Base-by-base conservation (phyloP, 495 filamentous ascomycete species). In the Podospora pseudopauciseta region DNA sequence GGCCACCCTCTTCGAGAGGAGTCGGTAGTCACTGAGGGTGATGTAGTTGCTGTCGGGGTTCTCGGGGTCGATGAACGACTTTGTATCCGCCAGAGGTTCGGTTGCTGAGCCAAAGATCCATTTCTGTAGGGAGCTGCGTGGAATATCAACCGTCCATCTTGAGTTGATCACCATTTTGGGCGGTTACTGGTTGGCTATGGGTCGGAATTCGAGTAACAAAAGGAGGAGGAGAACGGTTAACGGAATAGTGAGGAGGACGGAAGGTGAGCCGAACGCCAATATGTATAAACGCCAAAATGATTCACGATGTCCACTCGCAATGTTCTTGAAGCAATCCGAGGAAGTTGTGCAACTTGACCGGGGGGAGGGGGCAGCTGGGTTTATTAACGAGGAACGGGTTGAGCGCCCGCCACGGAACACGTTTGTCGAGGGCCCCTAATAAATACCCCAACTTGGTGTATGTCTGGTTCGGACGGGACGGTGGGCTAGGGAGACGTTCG, bases 1-100 rank as follows among this genome's bases (percentile, higher is more conserved):
- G 11, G 92, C 92, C 23, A 96, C 77, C 11, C 91, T 86, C 74
- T 92, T 87, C 61, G 86, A 82, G 82, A 89, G 89, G 67, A 88
- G 79, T 57, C 91, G 90, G 78, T 89, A 91, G 67, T 82, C 69
- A 23, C 65, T 65, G 56, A 77, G 70, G 6, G 76, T 80, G 65
- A 85, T 65, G 66, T 75, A 76, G 65, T 81, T 80, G 23, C 72
- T 79, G 13, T 82, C 78, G 16, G 84, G 80, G 11, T 83, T 82
- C 67, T 91, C 88, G 16, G 89, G 82, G 73, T 86, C 85, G 67
- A 85, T 75, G 60, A 84, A 83, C 64, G 76, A 73, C 65, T 76
- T 67, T 23, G 65, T 72, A 13, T 82, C 76, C 2, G 75, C 70
- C 34, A 84, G 73, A 16, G 75, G 71, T 5, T 68, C 78, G 55